Evolutionary conservation across 2,329 filamentous ascomycete genomes (phyloP).

Genomic region (Stagonosporopsis chrysanthemi): DNA sequence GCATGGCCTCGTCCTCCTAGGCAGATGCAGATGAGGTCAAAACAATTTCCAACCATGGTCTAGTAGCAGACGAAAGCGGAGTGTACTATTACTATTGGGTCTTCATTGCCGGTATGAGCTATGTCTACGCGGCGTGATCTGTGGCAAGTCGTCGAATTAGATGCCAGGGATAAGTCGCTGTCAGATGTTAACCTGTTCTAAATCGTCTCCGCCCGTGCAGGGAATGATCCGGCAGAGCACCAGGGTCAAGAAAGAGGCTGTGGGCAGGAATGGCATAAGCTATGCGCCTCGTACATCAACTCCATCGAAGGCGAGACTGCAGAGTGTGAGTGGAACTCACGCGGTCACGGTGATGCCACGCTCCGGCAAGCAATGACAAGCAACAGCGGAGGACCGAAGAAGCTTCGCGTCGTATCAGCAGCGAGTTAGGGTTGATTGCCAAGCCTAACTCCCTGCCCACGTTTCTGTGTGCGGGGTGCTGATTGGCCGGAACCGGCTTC

Average conservation of each 20-base stretch:
- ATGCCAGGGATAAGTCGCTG: not conserved
- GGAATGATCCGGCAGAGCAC: not conserved
- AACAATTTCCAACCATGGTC: not conserved
- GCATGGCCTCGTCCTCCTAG: not conserved
- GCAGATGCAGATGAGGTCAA: not conserved
- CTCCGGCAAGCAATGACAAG: slow-evolving; percentile 13
- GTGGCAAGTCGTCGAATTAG: not conserved
- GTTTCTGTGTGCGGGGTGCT: slow-evolving; percentile 6
- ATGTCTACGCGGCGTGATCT: slow-evolving; percentile 3
- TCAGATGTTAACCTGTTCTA: not conserved
- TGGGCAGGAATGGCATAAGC: not conserved
- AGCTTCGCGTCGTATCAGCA: slow-evolving; percentile 13
- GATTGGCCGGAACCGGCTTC: slow-evolving; percentile 7
- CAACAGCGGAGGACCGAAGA: slow-evolving; percentile 9
- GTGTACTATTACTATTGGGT: slow-evolving; percentile 12
- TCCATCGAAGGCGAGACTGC: not conserved
- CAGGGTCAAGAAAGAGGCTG: not conserved
- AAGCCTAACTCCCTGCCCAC: slow-evolving; percentile 1
- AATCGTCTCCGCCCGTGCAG: not conserved
- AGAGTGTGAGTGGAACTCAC: not conserved
- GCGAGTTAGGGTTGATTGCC: not conserved
- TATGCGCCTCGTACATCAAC: not conserved
- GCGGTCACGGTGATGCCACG: slow-evolving; percentile 7
- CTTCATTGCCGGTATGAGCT: slow-evolving; percentile 1
- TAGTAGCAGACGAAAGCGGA: slow-evolving; percentile 3